Percentiles rank a stretch among this genome's conserved stretches.
These are phyloP conservation scores for Colletotrichum musicola DNA, from an alignment of 2,329 filamentous ascomycete species.

Conservation along the genomic window DNA sequence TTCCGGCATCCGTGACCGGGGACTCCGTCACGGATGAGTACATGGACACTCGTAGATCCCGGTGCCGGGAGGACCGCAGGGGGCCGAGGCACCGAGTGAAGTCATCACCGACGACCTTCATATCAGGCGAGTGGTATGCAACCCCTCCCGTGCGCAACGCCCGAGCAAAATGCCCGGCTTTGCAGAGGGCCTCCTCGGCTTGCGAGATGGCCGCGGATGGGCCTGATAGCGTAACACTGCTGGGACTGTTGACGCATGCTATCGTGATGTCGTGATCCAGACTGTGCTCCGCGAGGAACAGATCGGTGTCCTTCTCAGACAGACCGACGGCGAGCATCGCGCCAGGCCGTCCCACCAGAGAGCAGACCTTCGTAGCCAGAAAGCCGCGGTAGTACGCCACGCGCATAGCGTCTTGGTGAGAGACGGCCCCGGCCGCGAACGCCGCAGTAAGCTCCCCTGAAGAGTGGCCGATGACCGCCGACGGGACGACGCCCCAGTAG, in stretches of 20 bases:
- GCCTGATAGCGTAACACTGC: constrained; percentile 61
- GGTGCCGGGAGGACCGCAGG: no score
- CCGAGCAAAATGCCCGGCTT: constrained; percentile 1
- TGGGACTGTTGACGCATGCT: constrained; percentile 64
- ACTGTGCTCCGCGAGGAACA: not conserved
- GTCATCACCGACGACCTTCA: constrained; percentile 17
- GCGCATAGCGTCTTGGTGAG: constrained; percentile 46
- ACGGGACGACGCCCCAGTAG: constrained; percentile 48
- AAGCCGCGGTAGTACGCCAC: constrained; percentile 34
- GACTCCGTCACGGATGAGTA: no score
- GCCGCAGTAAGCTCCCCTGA: constrained; percentile 58
- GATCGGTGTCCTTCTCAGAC: constrained; percentile 23
- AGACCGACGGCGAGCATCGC: constrained; percentile 21
- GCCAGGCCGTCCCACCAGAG: not conserved
- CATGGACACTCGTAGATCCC: no score
- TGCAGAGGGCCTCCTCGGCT: constrained; percentile 50
- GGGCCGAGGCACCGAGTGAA: no score
- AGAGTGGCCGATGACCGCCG: constrained; percentile 59
- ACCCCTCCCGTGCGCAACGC: constrained; percentile 18
- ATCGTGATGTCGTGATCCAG: constrained; percentile 43
- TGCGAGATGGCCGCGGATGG: constrained; percentile 49
- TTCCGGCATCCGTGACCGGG: no score
- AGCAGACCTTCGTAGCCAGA: constrained; percentile 26
- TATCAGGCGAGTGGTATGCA: constrained; percentile 31
- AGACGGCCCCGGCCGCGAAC: constrained; percentile 37